A percentile compares a stretch with the other conserved stretches of the same genome.
phyloP scores from a whole-genome alignment of 2,329 filamentous ascomycete species.

The Cladophialophora exuberans region DNA sequence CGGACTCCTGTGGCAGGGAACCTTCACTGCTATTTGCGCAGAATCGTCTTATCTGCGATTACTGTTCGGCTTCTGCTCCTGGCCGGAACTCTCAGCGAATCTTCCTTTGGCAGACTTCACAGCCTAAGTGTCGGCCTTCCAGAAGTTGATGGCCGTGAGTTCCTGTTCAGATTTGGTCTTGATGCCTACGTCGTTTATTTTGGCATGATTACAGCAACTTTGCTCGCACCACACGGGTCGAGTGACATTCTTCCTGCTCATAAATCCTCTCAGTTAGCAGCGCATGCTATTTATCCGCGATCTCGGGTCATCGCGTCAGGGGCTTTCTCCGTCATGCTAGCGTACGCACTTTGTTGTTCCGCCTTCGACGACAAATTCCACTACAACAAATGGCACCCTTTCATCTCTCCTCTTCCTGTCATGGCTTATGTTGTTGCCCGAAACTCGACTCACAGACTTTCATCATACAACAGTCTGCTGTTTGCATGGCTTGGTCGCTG shows the following conservation, averaged over 20 bases:
- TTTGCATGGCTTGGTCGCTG: slow-evolving; percentile 61
- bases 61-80: slow-evolving; percentile 35
- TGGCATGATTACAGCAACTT: slow-evolving; percentile 56
- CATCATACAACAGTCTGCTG: slow-evolving; percentile 48
- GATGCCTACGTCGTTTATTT: slow-evolving; percentile 61
- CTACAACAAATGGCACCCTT: slow-evolving; percentile 58
- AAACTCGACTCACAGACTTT: slow-evolving; percentile 49
- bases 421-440: slow-evolving; percentile 57
- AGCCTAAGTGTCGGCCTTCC: slow-evolving; percentile 39
- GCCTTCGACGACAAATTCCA: slow-evolving; percentile 41
- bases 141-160: slow-evolving; percentile 38
- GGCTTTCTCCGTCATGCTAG: slow-evolving; percentile 30
- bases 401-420: slow-evolving; percentile 59
- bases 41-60: slow-evolving; percentile 52
- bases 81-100: slow-evolving; percentile 49
- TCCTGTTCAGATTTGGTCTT: slow-evolving; percentile 55
- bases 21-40: slow-evolving; percentile 47
- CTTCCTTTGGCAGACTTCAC: slow-evolving; percentile 41
- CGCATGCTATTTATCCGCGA: too few species aligned
- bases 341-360: slow-evolving; percentile 31
- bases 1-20: slow-evolving; percentile 48
- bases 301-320: too few species aligned
- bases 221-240: slow-evolving; percentile 40
- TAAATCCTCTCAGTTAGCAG: too few species aligned
- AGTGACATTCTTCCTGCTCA: not conserved